These are phyloP conservation scores for Fistulinella prunicolor DNA, from an alignment of 768 basidiomycete species.

Conservation along the genomic window DNA sequence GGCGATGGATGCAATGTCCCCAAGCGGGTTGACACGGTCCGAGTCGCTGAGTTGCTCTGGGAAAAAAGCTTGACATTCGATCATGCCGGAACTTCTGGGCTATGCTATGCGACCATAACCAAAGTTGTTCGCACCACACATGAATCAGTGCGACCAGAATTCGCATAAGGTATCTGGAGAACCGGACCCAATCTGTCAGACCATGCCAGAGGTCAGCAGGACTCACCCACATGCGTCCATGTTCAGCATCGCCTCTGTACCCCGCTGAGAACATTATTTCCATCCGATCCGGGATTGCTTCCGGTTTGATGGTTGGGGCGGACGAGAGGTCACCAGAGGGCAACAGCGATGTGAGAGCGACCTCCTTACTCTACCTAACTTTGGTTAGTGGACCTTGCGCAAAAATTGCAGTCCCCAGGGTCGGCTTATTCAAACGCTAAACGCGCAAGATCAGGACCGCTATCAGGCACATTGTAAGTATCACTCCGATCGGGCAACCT, in stretches of 20 bases:
- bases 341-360: slow-evolving; percentile 18
- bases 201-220: slow-evolving; percentile 13
- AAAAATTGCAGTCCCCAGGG: slow-evolving; percentile 26
- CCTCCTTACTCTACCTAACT: slow-evolving; percentile 23
- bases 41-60: slow-evolving; percentile 14
- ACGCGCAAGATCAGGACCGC: slow-evolving; percentile 29
- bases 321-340: slow-evolving; percentile 12
- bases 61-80: slow-evolving; percentile 25
- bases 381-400: slow-evolving; percentile 28
- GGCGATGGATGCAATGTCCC: slow-evolving; percentile 7
- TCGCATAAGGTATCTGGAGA: slow-evolving; percentile 8
- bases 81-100: slow-evolving; percentile 27
- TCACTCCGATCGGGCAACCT: slow-evolving; percentile 25
- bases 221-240: slow-evolving; percentile 6
- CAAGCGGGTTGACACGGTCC: slow-evolving; percentile 13
- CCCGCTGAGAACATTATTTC: slow-evolving; percentile 10
- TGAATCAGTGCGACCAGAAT: background rate
- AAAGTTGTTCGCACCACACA: slow-evolving; percentile 17
- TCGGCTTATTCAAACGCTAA: slow-evolving; percentile 19
- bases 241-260: slow-evolving; percentile 27
- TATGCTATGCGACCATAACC: slow-evolving; percentile 18
- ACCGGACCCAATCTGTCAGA: slow-evolving; percentile 20
- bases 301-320: slow-evolving; percentile 21
- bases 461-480: slow-evolving; percentile 29
- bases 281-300: slow-evolving; percentile 14